phyloP scores from a whole-genome alignment of 345 rosid species.

The Lenwebbia sp. region DNA sequence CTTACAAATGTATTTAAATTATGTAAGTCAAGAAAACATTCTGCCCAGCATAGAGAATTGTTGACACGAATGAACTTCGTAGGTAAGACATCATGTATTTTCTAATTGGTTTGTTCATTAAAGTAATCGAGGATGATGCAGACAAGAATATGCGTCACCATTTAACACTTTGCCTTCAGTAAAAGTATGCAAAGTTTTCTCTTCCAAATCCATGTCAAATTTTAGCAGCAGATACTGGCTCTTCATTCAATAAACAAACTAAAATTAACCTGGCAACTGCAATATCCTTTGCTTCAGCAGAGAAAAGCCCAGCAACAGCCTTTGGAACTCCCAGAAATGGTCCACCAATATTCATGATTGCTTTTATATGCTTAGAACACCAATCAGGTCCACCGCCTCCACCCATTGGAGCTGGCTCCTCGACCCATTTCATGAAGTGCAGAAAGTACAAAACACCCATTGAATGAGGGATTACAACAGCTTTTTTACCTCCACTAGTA shows the following conservation, averaged over 20 bases:
- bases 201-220: neutral
- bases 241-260: neutral
- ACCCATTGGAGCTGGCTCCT: constrained; percentile 95
- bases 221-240: neutral
- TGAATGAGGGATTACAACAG: constrained; percentile 89
- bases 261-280: constrained; percentile 75
- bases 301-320: constrained; percentile 81
- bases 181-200: neutral
- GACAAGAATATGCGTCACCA: neutral
- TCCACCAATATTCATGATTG: constrained; percentile 89
- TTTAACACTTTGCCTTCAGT: neutral
- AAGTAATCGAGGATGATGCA: neutral
- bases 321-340: constrained; percentile 96
- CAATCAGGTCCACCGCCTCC: constrained; percentile 94
- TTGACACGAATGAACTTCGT: neutral
- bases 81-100: neutral
- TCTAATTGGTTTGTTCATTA: neutral
- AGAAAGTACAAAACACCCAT: constrained; percentile 93
- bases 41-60: neutral
- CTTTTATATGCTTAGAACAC: constrained; percentile 92
- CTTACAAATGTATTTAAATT: neutral
- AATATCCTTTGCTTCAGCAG: constrained; percentile 90
- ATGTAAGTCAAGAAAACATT: neutral
- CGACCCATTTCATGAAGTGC: constrained; percentile 99
- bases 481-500: constrained; percentile 72